These are phyloP conservation scores for Xylariaceae sp. DNA, from an alignment of 2,329 filamentous ascomycete genomes.

Conservation along the genomic window DNA sequence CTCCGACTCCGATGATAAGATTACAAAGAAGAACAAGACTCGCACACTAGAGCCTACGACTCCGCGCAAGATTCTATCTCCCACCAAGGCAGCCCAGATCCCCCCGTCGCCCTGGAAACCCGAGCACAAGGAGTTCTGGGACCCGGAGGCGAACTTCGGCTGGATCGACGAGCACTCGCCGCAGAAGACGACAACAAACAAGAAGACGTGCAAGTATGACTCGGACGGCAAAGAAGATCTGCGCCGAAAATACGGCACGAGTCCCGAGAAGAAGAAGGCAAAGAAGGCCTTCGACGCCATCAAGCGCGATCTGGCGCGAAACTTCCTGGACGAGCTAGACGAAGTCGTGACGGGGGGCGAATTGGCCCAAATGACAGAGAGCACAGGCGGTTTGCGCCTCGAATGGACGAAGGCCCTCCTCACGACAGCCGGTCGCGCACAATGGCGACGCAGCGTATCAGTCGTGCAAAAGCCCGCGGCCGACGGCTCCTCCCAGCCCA, in stretches of 20 bases:
- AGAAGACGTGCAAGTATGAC: conserved; percentile 9
- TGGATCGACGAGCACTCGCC: conserved; percentile 34
- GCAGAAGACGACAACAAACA: conserved; percentile 19
- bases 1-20: conserved; percentile 21
- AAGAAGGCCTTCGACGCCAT: conserved; percentile 57
- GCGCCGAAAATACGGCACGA: conserved; percentile 33
- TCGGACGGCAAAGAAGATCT: conserved; percentile 8
- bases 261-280: conserved; percentile 34
- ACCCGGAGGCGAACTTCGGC: conserved; percentile 30
- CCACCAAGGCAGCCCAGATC: conserved; percentile 26
- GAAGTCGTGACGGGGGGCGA: conserved; percentile 53
- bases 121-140: conserved; percentile 33
- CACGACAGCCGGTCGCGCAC: conserved; percentile 71
- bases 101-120: conserved; percentile 32
- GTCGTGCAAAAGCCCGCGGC: conserved; percentile 18
- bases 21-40: conserved; percentile 9
- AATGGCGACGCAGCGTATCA: conserved; percentile 60
- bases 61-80: conserved; percentile 28
- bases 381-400: conserved; percentile 65
- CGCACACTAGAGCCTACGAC: conserved; percentile 24
- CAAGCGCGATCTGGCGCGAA: conserved; percentile 58
- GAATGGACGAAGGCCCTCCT: conserved; percentile 74
- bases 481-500: not conserved
- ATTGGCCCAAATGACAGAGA: conserved; percentile 52
- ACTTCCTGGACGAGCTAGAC: conserved; percentile 68